These are phyloP conservation scores for Pseudoperonospora humuli DNA, from an alignment of 352 stramenopile genomes.

Conservation along the genomic window DNA sequence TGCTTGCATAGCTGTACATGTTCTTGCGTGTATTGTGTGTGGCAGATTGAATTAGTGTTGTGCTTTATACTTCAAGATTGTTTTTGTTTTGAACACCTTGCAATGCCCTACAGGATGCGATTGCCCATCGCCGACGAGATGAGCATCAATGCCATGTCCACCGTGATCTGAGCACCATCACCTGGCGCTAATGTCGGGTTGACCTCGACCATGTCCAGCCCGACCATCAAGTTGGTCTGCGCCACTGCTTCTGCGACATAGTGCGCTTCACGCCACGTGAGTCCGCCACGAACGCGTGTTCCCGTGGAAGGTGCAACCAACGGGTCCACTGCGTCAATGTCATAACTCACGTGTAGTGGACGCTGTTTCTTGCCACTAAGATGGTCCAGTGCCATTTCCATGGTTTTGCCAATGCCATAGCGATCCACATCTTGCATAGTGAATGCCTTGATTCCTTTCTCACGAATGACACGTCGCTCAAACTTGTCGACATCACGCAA, in stretches of 20 bases:
- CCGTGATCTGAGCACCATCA: conserved; percentile 83
- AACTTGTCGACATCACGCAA: conserved; percentile 90
- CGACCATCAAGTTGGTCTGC: conserved; percentile 83
- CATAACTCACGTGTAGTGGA: conserved; percentile 95
- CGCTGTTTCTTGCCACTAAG: conserved; percentile 81
- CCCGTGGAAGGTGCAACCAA: conserved; percentile 92
- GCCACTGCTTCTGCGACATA: conserved; percentile 92
- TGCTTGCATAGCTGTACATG: too few species aligned
- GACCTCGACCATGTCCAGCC: conserved; percentile 95
- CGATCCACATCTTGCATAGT: conserved; percentile 96
- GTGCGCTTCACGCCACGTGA: conserved; percentile 95
- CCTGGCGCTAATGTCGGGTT: conserved; percentile 88
- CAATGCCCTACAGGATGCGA: conserved; percentile 68
- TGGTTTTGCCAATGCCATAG: conserved; percentile 93
- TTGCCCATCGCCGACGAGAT: conserved; percentile 91
- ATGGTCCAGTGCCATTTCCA: conserved; percentile 95
- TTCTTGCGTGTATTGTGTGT: too few species aligned
- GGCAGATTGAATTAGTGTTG: too few species aligned
- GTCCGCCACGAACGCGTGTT: conserved; percentile 90
- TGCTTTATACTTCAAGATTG: too few species aligned
- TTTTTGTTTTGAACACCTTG: not conserved
- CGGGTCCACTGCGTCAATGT: conserved; percentile 97
- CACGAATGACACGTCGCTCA: conserved; percentile 87
- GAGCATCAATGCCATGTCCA: conserved; percentile 90
- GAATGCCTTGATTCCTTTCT: conserved; percentile 92